Conservation (phyloP, 2,329 filamentous ascomycete species). For the Chalaropsis thielavioides region DNA sequence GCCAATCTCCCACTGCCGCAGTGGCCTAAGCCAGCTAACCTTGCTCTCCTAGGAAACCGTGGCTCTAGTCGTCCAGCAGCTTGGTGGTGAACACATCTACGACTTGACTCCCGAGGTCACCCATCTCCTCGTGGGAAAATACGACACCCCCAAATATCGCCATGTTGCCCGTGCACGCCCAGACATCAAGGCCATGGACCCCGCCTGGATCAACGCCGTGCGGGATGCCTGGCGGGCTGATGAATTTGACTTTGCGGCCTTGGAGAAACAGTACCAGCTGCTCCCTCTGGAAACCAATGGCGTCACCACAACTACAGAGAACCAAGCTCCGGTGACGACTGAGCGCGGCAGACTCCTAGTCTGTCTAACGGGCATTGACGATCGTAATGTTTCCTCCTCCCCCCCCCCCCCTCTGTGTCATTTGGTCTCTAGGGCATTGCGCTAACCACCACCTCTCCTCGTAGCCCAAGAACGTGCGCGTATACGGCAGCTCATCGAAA, state of each 20-base stretch:
- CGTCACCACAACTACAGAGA: slow-evolving; percentile 25
- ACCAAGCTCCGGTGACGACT: slow-evolving; percentile 19
- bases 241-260: slow-evolving; percentile 55
- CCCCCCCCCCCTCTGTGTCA: too few species aligned
- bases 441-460: neutral
- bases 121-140: slow-evolving; percentile 80
- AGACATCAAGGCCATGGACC: slow-evolving; percentile 69
- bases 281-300: slow-evolving; percentile 46
- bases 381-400: slow-evolving; percentile 26
- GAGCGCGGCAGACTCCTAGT: slow-evolving; percentile 33
- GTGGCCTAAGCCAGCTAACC: slow-evolving; percentile 17
- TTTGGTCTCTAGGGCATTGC: neutral
- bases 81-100: slow-evolving; percentile 76
- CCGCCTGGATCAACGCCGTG: slow-evolving; percentile 74
- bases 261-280: slow-evolving; percentile 54
- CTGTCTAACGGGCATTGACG: slow-evolving; percentile 44
- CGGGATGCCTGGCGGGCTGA: slow-evolving; percentile 68
- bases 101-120: slow-evolving; percentile 94
- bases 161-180: slow-evolving; percentile 83
- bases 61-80: slow-evolving; percentile 52
- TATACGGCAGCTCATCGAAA: slow-evolving; percentile 51
- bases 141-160: slow-evolving; percentile 83
- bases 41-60: slow-evolving; percentile 34
- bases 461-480: slow-evolving; percentile 50
- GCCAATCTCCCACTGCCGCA: slow-evolving; percentile 3